Evolutionary conservation across 257 asterid genomes (phyloP).

Genomic region (Solanum piurae): DNA sequence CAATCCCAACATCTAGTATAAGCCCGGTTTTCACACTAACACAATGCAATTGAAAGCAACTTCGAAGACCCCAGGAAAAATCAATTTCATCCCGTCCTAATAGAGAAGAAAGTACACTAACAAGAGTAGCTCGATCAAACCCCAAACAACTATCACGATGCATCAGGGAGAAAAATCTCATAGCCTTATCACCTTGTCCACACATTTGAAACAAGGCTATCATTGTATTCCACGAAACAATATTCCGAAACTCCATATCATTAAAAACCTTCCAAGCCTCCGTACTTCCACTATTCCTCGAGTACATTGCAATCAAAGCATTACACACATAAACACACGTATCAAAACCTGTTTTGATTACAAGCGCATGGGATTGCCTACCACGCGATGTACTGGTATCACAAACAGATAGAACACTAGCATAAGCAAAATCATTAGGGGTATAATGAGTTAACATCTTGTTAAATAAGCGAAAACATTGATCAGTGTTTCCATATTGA

Average conservation of each 20-base stretch:
- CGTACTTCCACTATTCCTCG: slow-evolving; percentile 18
- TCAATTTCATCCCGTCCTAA: slow-evolving; percentile 12
- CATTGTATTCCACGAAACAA: slow-evolving; percentile 73
- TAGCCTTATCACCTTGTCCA: slow-evolving; percentile 30
- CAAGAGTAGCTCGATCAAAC: slow-evolving; percentile 53
- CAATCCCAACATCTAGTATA: slow-evolving; percentile 44
- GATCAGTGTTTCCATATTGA: slow-evolving; percentile 26
- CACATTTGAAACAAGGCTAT: slow-evolving; percentile 44
- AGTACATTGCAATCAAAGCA: slow-evolving; percentile 69
- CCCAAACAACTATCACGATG: slow-evolving; percentile 33
- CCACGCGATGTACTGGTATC: slow-evolving; percentile 35
- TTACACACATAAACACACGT: slow-evolving; percentile 72
- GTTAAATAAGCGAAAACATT: slow-evolving; percentile 43
- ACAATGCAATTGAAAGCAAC: slow-evolving; percentile 57
- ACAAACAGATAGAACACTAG: slow-evolving; percentile 60
- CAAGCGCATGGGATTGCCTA: slow-evolving; percentile 52
- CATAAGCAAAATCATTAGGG: slow-evolving; percentile 72
- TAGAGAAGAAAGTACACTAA: slow-evolving; percentile 44
- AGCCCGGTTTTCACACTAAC: slow-evolving; percentile 39
- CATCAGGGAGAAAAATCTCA: slow-evolving; percentile 36
- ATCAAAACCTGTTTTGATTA: slow-evolving; percentile 43
- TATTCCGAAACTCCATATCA: slow-evolving; percentile 33
- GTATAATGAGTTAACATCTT: slow-evolving; percentile 30
- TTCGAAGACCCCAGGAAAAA: slow-evolving; percentile 15
- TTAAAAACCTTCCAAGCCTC: slow-evolving; percentile 63